Conservation (phyloP, 1,284 basidiomycete species). For the Xanthoconium separans region DNA sequence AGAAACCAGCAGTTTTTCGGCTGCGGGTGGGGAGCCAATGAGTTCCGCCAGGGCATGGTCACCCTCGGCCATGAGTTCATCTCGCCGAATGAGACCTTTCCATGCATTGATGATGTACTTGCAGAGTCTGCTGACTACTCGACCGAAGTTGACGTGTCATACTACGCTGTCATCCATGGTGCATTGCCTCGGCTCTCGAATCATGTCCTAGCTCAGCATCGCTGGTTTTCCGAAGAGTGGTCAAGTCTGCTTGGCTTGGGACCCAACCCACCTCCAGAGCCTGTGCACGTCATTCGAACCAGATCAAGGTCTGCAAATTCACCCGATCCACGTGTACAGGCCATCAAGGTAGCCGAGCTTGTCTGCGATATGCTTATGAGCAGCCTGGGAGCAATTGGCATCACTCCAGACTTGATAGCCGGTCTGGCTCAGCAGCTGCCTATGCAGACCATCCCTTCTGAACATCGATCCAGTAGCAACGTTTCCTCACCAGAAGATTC, state of each 20-base stretch:
- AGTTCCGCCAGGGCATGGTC: too few relatives aligned
- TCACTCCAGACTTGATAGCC: background rate
- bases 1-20: too few relatives aligned
- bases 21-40: too few relatives aligned
- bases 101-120: too few relatives aligned
- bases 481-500: too few relatives aligned
- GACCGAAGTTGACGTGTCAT: background rate
- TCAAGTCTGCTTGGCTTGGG: background rate
- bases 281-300: background rate
- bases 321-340: background rate
- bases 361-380: background rate
- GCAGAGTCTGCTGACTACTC: slow-evolving; percentile 10
- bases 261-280: background rate
- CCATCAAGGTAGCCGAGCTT: background rate
- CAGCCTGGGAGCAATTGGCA: background rate
- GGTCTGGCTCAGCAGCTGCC: too few relatives aligned
- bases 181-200: background rate
- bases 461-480: too few relatives aligned
- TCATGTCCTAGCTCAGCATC: background rate
- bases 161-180: background rate
- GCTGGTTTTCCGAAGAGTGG: background rate
- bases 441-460: too few relatives aligned
- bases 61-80: too few relatives aligned
- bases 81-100: too few relatives aligned
- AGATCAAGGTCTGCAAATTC: background rate